phyloP scores from a whole-genome alignment of 768 basidiomycete genomes.

The Hygrophorus pudorinus region DNA sequence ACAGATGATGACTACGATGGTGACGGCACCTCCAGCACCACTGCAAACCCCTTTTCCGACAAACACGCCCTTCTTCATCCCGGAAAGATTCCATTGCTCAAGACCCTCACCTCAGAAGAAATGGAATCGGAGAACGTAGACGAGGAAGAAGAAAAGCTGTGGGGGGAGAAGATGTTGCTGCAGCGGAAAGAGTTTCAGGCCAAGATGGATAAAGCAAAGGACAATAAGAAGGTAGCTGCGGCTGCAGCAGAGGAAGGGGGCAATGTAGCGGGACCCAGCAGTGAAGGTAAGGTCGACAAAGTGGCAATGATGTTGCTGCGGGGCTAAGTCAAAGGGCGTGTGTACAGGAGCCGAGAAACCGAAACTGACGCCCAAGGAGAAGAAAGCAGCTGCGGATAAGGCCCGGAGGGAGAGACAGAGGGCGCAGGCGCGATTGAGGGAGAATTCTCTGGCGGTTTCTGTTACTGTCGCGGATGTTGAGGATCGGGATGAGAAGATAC shows the following conservation, averaged over 20 bases:
- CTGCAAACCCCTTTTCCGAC: slow-evolving; percentile 55
- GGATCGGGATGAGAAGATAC: not conserved
- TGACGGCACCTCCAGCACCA: slow-evolving; percentile 4
- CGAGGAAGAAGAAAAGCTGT: slow-evolving; percentile 29
- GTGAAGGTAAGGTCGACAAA: too few relatives aligned
- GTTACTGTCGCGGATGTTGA: slow-evolving; percentile 3
- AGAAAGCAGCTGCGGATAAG: slow-evolving; percentile 18
- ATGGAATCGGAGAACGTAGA: slow-evolving; percentile 36
- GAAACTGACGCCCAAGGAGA: slow-evolving; percentile 15
- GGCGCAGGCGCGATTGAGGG: slow-evolving; percentile 14
- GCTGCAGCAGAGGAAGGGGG: too few relatives aligned
- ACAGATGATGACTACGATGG: slow-evolving; percentile 31
- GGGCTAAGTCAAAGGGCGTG: not conserved
- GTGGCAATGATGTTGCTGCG: not conserved
- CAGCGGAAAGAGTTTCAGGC: slow-evolving; percentile 20
- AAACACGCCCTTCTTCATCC: slow-evolving; percentile 17
- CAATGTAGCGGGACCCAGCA: too few relatives aligned
- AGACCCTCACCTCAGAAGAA: slow-evolving; percentile 30
- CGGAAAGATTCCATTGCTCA: slow-evolving; percentile 27
- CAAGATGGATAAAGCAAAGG: slow-evolving; percentile 22
- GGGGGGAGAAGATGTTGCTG: slow-evolving; percentile 27
- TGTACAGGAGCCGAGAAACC: slow-evolving; percentile 15
- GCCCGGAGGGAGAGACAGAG: slow-evolving; percentile 13
- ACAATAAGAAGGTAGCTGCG: not conserved
- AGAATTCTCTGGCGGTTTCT: slow-evolving; percentile 6